Evolutionary conservation across 371 early-diverging fungal species (phyloP), one percentile per base, ranked within the genome.

Genomic region (Mortierella sp.): DNA sequence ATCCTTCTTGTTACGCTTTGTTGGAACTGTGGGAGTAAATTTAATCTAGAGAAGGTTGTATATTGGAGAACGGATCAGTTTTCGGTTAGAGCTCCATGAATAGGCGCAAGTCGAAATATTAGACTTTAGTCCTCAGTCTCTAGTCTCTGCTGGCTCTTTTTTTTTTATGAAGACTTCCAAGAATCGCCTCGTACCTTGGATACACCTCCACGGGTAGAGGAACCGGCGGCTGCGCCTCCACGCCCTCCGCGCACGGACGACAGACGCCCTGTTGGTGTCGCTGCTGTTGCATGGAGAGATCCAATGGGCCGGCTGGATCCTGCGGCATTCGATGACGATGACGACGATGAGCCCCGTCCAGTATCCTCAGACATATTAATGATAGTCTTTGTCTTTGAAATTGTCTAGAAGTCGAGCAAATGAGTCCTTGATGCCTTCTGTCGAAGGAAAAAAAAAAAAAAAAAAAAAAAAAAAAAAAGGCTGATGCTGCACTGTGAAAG

Each of bases 11-110:
- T 86, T 87, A 74, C 90, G 84, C 66, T 84, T 87, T 1, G 85
- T 65, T 2, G 91, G 90, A 19, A 91, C 81, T 0, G 88, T 90
- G 16, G 91, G 91, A 58, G 86, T 85, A 67, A 91, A 91, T 80
- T 90, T 90, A 83, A 87, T 82, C 88, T 89, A 81, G 21, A 29
- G n/a, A 5, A 28, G 16, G 11, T n/a, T 23, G 52, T 30, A 19
- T 14, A 28, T 48, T 57, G 37, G 3, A 9, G 37, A 37, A 9
- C 37, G 37, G 37, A 37, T n/a, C 52, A 18, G 6, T 0, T 19
- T n/a, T n/a, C n/a, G 45, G 25, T 23, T 14, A 52, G 4, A 15
- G 44, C 21, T 9, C 21, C 16, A 26, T 55, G 55, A 25, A 28
- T 12, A 18, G 18, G 23, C 2, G 5, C 5, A 9, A 19, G 18